Conservation (phyloP, 2,329 filamentous ascomycete genomes). For the Claviceps lovelessii region DNA sequence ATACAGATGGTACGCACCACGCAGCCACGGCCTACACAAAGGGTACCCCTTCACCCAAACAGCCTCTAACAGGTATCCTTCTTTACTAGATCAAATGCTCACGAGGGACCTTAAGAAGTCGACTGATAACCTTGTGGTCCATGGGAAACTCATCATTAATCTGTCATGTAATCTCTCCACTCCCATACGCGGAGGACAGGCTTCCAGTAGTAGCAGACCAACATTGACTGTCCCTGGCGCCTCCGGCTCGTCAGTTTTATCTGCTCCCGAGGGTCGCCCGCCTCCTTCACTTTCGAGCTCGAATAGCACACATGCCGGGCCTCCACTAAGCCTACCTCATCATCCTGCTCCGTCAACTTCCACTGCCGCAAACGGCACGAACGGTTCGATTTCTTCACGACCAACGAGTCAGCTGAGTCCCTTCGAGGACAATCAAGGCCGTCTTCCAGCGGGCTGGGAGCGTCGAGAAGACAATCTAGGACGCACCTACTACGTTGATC, state of each 20-base stretch:
- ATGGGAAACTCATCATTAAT: slow-evolving; percentile 94
- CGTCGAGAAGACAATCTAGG: slow-evolving; percentile 88
- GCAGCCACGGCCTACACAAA: too few relatives aligned
- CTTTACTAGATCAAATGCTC: slow-evolving; percentile 82
- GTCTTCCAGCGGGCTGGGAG: slow-evolving; percentile 88
- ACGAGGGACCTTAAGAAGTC: slow-evolving; percentile 95
- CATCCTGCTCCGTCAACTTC: slow-evolving; percentile 35
- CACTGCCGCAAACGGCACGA: slow-evolving; percentile 15
- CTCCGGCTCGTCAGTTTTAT: slow-evolving; percentile 30
- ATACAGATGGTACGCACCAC: slow-evolving; percentile 63
- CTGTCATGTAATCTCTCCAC: slow-evolving; percentile 76
- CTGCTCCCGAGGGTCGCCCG: slow-evolving; percentile 34
- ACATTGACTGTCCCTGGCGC: slow-evolving; percentile 28
- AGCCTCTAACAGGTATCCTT: slow-evolving; percentile 15
- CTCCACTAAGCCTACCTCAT: slow-evolving; percentile 27
- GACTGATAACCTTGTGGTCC: slow-evolving; percentile 92
- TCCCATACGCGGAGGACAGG: slow-evolving; percentile 42
- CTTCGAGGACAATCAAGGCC: slow-evolving; percentile 91
- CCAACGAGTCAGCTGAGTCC: slow-evolving; percentile 52
- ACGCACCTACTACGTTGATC: slow-evolving; percentile 94
- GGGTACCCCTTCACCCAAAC: slow-evolving; percentile 5
- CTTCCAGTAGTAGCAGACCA: slow-evolving; percentile 32
- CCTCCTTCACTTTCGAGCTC: slow-evolving; percentile 37
- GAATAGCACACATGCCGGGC: slow-evolving; percentile 29
- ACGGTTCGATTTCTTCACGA: slow-evolving; percentile 18